Conservation (phyloP, 441 rosid genomes). For the Pelargonium cotyledonis region DNA sequence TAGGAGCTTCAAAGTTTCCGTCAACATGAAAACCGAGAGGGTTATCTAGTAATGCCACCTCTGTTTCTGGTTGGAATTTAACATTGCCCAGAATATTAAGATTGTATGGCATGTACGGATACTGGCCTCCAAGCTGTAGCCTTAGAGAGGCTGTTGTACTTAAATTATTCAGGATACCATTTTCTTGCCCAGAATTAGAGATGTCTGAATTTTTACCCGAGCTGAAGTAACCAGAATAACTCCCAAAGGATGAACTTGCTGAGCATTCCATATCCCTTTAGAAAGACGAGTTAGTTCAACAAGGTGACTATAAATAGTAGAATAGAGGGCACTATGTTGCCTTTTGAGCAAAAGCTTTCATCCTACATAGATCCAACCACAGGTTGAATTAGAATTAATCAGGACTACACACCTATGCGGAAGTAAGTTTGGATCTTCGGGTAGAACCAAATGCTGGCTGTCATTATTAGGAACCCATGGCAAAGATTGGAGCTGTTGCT, state of each 20-base stretch:
- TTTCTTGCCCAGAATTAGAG: slow-evolving; percentile 61
- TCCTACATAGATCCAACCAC: too few species aligned
- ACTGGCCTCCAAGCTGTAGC: slow-evolving; percentile 43
- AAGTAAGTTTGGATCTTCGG: slow-evolving; percentile 41
- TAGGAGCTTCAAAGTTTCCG: slow-evolving; percentile 52
- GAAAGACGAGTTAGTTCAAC: slow-evolving; percentile 7
- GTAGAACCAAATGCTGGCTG: slow-evolving; percentile 31
- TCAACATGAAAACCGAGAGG: slow-evolving; percentile 46
- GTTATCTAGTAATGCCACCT: slow-evolving; percentile 44
- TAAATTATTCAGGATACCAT: slow-evolving; percentile 47
- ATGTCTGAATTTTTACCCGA: slow-evolving; percentile 52
- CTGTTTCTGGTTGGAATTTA: slow-evolving; percentile 46
- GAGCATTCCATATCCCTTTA: slow-evolving; percentile 72
- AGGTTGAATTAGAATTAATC: not conserved
- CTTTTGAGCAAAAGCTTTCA: too few species aligned
- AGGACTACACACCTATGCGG: slow-evolving; percentile 30
- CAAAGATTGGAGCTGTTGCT: slow-evolving; percentile 54
- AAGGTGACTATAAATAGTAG: slow-evolving; percentile 5
- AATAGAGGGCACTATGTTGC: not conserved
- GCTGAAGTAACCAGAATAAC: slow-evolving; percentile 66
- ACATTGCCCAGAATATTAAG: slow-evolving; percentile 39
- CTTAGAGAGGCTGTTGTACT: slow-evolving; percentile 42
- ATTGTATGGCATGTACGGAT: slow-evolving; percentile 41
- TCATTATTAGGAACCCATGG: slow-evolving; percentile 51
- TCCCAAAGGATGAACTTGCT: slow-evolving; percentile 69